Evolutionary conservation across 805 yeast genomes (phyloP).

Genomic region (Pichia nakasei): DNA sequence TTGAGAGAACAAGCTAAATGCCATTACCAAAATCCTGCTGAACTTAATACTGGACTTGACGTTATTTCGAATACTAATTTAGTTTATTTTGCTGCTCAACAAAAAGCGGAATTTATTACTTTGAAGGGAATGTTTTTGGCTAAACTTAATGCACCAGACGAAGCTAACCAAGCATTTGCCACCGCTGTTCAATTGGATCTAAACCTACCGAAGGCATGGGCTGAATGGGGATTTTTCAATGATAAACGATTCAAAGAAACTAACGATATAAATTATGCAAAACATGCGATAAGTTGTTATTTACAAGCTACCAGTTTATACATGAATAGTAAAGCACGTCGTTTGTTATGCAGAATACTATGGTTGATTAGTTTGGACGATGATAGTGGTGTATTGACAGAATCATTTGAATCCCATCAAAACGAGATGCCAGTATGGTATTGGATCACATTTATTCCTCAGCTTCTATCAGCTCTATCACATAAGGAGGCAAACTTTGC

Average conservation of each 20-base stretch:
- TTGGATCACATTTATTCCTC: slow-evolving; percentile 97
- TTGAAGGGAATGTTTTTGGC: slow-evolving; percentile 97
- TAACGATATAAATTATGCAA: slow-evolving; percentile 72
- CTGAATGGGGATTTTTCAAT: slow-evolving; percentile 97
- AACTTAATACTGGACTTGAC: slow-evolving; percentile 88
- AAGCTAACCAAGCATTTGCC: slow-evolving; percentile 96
- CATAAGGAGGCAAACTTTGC: slow-evolving; percentile 88
- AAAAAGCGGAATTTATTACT: slow-evolving; percentile 96
- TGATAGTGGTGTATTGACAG: slow-evolving; percentile 65
- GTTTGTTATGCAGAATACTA: slow-evolving; percentile 76
- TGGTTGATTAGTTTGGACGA: slow-evolving; percentile 95
- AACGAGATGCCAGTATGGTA: slow-evolving; percentile 99
- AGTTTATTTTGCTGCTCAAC: slow-evolving; percentile 94
- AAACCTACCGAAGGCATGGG: slow-evolving; percentile 97
- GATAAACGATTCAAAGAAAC: slow-evolving; percentile 81
- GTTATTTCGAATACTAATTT: slow-evolving; percentile 93
- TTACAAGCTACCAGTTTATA: slow-evolving; percentile 96
- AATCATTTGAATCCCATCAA: slow-evolving; percentile 83
- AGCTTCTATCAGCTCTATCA: slow-evolving; percentile 78
- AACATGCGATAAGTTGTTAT: slow-evolving; percentile 91
- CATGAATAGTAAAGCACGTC: slow-evolving; percentile 85
- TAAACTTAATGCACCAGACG: slow-evolving; percentile 81
- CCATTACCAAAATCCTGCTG: slow-evolving; percentile 86
- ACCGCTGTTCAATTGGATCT: slow-evolving; percentile 95
- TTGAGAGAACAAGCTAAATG: slow-evolving; percentile 96